phyloP scores from a whole-genome alignment of 306 rosid genomes.

The Cicer bijugum region DNA sequence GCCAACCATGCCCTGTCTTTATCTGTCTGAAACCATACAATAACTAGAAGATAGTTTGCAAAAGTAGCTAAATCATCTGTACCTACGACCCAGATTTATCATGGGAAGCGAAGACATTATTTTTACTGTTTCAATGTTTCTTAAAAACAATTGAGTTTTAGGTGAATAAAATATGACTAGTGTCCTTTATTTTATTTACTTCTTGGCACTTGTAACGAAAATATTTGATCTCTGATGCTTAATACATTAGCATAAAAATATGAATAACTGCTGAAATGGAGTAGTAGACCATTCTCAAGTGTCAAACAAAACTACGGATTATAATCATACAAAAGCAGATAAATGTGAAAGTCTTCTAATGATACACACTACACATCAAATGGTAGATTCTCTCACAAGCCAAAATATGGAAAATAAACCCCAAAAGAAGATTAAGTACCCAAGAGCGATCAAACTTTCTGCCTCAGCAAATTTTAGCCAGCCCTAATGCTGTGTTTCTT shows the following conservation, averaged over 20 bases:
- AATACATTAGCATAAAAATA: background rate
- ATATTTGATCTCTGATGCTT: background rate
- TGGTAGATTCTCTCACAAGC: slow-evolving; percentile 45
- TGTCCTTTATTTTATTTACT: slow-evolving; percentile 1
- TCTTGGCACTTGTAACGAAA: background rate
- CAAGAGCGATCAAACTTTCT: slow-evolving; percentile 33
- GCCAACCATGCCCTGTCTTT: slow-evolving; percentile 37
- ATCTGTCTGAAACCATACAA: slow-evolving; percentile 34
- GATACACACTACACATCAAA: slow-evolving; percentile 36
- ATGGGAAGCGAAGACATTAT: background rate
- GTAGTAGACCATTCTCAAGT: slow-evolving; percentile 29
- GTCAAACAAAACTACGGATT: slow-evolving; percentile 10
- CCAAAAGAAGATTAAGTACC: background rate
- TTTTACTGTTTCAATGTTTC: background rate
- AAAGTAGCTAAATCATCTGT: background rate
- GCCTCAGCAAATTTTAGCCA: slow-evolving; percentile 34
- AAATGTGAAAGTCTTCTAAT: slow-evolving; percentile 4
- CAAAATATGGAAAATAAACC: slow-evolving; percentile 36
- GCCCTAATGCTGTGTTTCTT: slow-evolving; percentile 49
- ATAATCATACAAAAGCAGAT: slow-evolving; percentile 21
- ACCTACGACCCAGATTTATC: background rate
- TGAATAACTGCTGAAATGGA: slow-evolving; percentile 9
- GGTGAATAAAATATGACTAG: background rate
- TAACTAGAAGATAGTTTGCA: slow-evolving; percentile 13
- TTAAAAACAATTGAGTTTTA: background rate